A percentile compares a stretch with the other conserved stretches of the same genome.
These are phyloP conservation scores for grape (Vitis vinifera) DNA, from an alignment of 164 flowering plant species.

Conservation along the genomic window DNA sequence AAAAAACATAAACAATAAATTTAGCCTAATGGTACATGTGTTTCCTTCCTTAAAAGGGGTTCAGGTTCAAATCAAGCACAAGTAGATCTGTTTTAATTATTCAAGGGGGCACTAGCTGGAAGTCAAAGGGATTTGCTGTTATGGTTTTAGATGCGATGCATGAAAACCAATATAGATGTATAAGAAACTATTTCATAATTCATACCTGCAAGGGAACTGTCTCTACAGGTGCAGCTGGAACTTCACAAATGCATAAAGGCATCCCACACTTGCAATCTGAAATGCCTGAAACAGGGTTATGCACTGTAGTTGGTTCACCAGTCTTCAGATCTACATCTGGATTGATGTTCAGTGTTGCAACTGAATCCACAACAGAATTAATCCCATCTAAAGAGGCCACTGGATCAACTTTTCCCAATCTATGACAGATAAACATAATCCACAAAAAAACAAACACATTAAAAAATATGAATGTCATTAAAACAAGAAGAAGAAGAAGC, in stretches of 20 bases:
- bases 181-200: not conserved
- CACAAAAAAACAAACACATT: not conserved
- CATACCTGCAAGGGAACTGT: constrained; percentile 45
- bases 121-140: too few species aligned
- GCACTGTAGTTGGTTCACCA: constrained; percentile 21
- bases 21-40: too few species aligned
- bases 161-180: too few species aligned
- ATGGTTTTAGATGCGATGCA: too few species aligned
- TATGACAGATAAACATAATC: constrained; percentile 19
- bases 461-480: too few species aligned
- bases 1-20: too few species aligned
- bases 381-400: constrained; percentile 32
- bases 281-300: constrained; percentile 28
- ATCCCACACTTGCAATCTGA: constrained; percentile 93
- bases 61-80: too few species aligned
- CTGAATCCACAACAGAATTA: constrained; percentile 34
- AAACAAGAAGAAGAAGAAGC: not conserved
- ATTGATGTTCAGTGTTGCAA: constrained; percentile 53
- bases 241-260: constrained; percentile 96
- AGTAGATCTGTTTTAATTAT: too few species aligned
- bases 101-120: too few species aligned
- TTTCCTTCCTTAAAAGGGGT: too few species aligned
- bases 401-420: constrained; percentile 33
- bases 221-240: constrained; percentile 46
- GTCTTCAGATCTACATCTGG: constrained; percentile 25